Conservation (phyloP, 495 filamentous ascomycete species). For the Trichoderma parareesei region DNA sequence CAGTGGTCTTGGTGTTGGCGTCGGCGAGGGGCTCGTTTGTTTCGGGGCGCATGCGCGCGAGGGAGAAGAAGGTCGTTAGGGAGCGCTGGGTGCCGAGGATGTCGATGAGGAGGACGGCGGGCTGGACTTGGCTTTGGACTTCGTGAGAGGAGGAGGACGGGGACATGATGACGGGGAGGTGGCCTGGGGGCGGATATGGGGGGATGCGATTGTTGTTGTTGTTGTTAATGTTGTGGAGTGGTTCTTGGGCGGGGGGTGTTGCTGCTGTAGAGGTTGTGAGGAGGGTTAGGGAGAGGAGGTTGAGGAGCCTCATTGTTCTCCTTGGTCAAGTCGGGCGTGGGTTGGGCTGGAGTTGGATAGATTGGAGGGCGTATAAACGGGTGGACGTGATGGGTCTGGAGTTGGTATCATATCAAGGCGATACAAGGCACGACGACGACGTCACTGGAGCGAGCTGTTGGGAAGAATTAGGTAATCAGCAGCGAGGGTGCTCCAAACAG, state of each 20-base stretch:
- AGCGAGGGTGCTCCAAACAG: neutral
- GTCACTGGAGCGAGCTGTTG: neutral
- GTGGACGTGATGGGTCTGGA: neutral
- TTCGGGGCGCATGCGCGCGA: conserved; percentile 71
- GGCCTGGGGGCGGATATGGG: neutral
- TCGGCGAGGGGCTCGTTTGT: conserved; percentile 66
- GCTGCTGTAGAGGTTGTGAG: neutral
- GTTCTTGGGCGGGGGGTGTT: neutral
- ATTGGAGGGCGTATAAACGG: neutral
- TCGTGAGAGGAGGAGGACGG: neutral
- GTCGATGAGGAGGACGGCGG: conserved; percentile 62
- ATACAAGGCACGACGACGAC: neutral
- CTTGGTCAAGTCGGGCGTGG: neutral
- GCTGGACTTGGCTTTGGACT: conserved; percentile 13
- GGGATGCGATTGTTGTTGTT: conserved; percentile 19
- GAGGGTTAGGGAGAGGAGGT: neutral
- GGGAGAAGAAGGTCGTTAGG: conserved; percentile 83
- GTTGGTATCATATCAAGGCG: neutral
- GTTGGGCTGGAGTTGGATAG: neutral
- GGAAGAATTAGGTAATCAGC: neutral
- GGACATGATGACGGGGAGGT: conserved; percentile 18
- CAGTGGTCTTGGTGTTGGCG: conserved; percentile 65
- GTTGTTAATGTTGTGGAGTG: neutral
- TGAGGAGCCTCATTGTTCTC: neutral
- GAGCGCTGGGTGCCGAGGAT: conserved; percentile 72